Evolutionary conservation across 2,329 filamentous ascomycete genomes (phyloP).

Genomic region (Claviceps citrina): DNA sequence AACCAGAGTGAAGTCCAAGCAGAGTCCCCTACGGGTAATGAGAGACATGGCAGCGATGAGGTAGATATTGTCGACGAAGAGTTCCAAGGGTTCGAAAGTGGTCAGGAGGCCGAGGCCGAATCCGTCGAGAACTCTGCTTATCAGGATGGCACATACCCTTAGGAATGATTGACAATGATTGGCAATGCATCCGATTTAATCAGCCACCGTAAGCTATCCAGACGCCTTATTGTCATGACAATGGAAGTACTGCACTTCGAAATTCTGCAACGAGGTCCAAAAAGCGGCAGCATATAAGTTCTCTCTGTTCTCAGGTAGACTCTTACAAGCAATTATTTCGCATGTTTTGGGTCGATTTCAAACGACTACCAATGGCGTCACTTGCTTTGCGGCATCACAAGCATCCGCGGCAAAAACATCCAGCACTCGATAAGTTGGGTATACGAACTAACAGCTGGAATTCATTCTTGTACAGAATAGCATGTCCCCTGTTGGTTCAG

Average conservation of each 20-base stretch:
- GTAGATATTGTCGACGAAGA: neutral
- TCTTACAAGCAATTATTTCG: neutral
- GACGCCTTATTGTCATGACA: neutral
- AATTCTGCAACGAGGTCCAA: neutral
- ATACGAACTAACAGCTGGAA: too few species aligned
- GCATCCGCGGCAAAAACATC: too few species aligned
- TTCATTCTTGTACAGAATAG: too few species aligned
- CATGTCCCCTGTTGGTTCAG: too few species aligned
- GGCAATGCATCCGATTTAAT: too few species aligned
- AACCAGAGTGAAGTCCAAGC: slow-evolving; percentile 40
- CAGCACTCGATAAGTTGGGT: too few species aligned
- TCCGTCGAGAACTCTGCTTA: neutral
- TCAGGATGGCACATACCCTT: neutral
- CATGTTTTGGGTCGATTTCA: too few species aligned
- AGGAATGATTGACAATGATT: neutral
- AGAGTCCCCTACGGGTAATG: slow-evolving; percentile 12
- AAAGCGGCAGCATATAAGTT: neutral
- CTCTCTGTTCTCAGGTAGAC: neutral
- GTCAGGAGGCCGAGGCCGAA: neutral
- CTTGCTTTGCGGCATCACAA: too few species aligned
- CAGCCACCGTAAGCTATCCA: too few species aligned
- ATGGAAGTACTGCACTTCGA: neutral
- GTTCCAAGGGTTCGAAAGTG: neutral
- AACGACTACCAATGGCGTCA: too few species aligned
- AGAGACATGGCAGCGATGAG: neutral